Conservation (phyloP, 768 basidiomycete species). For the Termitomyces sp. region DNA sequence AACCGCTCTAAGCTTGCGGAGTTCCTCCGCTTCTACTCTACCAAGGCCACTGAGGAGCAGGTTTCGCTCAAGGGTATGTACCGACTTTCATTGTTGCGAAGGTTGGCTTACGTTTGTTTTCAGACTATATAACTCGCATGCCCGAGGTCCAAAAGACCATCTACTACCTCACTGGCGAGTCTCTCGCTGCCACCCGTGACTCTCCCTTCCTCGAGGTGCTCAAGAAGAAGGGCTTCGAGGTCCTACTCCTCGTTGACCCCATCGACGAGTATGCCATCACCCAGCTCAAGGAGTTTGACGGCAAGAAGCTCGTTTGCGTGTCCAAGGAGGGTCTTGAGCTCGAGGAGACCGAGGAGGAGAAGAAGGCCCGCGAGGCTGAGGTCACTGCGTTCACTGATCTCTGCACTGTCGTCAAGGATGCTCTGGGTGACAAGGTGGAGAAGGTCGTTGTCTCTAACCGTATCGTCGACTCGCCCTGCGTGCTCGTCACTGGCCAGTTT, state of each 20-base stretch:
- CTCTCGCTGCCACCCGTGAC: conserved; percentile 82
- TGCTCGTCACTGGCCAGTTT: conserved; percentile 97
- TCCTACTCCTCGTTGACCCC: conserved; percentile 95
- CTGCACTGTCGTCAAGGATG: conserved; percentile 95
- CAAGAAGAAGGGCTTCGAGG: conserved; percentile 99
- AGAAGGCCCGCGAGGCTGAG: conserved; percentile 84
- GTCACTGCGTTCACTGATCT: conserved; percentile 79
- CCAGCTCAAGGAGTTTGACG: conserved; percentile 98
- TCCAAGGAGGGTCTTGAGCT: conserved; percentile 99
- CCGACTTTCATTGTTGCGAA: neutral
- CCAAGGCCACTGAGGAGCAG: conserved; percentile 87
- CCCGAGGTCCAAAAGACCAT: conserved; percentile 98
- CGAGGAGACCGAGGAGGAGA: conserved; percentile 98
- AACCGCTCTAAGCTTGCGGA: conserved; percentile 99
- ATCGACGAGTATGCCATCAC: conserved; percentile 99
- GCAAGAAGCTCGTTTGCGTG: conserved; percentile 95
- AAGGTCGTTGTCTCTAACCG: conserved; percentile 98
- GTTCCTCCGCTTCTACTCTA: conserved; percentile 97
- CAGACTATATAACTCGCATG: conserved; percentile 99
- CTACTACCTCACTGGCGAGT: conserved; percentile 99
- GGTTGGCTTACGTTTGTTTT: neutral
- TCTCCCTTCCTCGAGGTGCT: conserved; percentile 99
- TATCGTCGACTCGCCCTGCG: conserved; percentile 94
- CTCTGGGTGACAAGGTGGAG: conserved; percentile 98
- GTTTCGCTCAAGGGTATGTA: conserved; percentile 84